Evolutionary conservation across 176 grass and related monocot species (phyloP), one percentile per base, ranked within the genome.

Genomic region (Lolium multiflorum): DNA sequence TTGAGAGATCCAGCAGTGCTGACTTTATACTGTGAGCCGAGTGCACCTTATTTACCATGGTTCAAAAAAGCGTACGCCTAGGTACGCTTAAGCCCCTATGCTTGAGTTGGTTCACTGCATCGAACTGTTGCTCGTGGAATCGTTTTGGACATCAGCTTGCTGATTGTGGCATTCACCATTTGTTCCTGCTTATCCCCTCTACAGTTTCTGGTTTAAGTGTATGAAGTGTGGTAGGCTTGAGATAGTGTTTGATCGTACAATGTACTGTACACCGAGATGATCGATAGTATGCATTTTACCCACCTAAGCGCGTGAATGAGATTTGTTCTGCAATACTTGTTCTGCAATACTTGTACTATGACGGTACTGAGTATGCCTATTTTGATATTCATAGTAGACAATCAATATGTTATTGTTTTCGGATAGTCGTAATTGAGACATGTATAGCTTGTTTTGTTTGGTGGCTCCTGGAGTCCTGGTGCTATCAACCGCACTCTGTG

Each of bases 181-280:
- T 67, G 56, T 14, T 38, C 39, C 51, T 14, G 20, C 69, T 65
- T 61, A 76, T 20, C 8, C 31, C 51, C 20, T 68, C 70, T 41
- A 10, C 16, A 31, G 31, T 84, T 86, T 71, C 2, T 47, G 14
- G 59, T 58, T 46, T 44, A 31, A 65, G 18, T 1, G 1, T 65
- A 62, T 79, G 65, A 11, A 6, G 16, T n/a, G 8, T 73, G 22
- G 1, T 57, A 39, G 51, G 22, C 6, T 74, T 20, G 71, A 2
- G 7, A 47, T 56, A 37, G 21, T 44, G 73, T 58, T 21, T 86
- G 20, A 2, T n/a, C 25, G 0, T 67, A 38, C 31, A 75, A 14
- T 18, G 24, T 87, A 38, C 47, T 49, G 22, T 86, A 11, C 31
- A 35, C 54, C 52, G 55, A 24, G 35, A 87, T 48, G 3, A 66